phyloP scores from a whole-genome alignment of 2,329 filamentous ascomycete species.

The Capronia americana region DNA sequence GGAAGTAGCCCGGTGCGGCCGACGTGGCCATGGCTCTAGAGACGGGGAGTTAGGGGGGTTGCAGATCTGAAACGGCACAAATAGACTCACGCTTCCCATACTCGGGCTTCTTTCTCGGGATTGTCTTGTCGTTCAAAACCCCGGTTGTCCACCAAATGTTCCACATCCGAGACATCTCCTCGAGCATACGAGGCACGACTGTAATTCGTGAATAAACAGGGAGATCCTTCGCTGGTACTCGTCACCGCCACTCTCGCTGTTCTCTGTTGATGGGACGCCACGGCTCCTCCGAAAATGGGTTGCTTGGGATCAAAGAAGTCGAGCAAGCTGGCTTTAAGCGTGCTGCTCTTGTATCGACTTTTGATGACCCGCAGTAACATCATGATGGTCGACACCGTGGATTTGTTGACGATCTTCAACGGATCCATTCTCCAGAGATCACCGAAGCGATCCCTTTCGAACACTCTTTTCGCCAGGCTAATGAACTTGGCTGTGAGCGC shows the following conservation, averaged over 20 bases:
- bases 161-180: slow-evolving; percentile 1
- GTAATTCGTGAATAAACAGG: slow-evolving; percentile 14
- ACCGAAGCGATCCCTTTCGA: slow-evolving; percentile 14
- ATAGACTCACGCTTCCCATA: slow-evolving; percentile 11
- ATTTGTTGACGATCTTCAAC: not conserved
- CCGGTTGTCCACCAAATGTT: slow-evolving; percentile 8
- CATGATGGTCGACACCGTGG: slow-evolving; percentile 4
- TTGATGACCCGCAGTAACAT: slow-evolving; percentile 10
- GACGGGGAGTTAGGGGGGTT: not conserved
- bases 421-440: slow-evolving; percentile 8
- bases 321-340: slow-evolving; percentile 3
- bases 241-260: slow-evolving; percentile 8
- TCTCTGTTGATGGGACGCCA: slow-evolving; percentile 1
- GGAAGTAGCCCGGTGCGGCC: slow-evolving; percentile 12
- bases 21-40: slow-evolving; percentile 13
- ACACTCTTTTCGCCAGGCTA: slow-evolving; percentile 5
- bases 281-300: slow-evolving; percentile 6
- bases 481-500: slow-evolving; percentile 4
- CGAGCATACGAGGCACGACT: slow-evolving; percentile 11
- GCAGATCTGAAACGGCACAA: not conserved
- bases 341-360: slow-evolving; percentile 8
- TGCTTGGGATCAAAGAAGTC: slow-evolving; percentile 8
- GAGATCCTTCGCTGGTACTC: slow-evolving; percentile 8
- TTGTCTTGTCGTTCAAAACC: slow-evolving; percentile 14
- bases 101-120: slow-evolving; percentile 8